These are phyloP conservation scores for Auriscalpium vulgare DNA, from an alignment of 768 basidiomycete genomes.

Conservation along the genomic window DNA sequence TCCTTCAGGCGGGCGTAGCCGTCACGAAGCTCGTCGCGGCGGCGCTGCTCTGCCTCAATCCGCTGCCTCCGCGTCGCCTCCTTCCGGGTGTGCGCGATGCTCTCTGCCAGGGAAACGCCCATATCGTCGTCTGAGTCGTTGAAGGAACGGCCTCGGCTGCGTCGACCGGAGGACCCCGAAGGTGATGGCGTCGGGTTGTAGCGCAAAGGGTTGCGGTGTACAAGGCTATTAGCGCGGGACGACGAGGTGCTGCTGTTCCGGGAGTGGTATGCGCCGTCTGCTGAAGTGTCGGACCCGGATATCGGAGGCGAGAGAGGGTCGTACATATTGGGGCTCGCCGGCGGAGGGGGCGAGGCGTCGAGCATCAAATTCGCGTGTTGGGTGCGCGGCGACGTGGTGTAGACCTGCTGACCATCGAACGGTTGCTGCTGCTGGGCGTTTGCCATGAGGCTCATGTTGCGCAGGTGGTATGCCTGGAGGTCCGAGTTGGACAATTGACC, in stretches of 20 bases:
- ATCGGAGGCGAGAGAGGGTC: conserved; percentile 80
- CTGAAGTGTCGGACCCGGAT: conserved; percentile 86
- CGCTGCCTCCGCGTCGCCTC: conserved; percentile 79
- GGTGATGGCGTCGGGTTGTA: conserved; percentile 83
- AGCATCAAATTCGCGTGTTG: conserved; percentile 14
- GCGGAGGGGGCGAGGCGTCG: conserved; percentile 47
- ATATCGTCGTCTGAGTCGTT: conserved; percentile 65
- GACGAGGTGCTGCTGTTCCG: conserved; percentile 73
- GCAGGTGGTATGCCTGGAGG: conserved; percentile 55
- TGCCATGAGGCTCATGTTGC: conserved; percentile 55
- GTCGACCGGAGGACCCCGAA: conserved; percentile 60
- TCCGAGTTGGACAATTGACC: conserved; percentile 59
- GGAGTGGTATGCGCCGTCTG: conserved; percentile 60
- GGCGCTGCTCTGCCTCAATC: conserved; percentile 85
- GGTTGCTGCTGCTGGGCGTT: conserved; percentile 50
- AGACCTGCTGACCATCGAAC: conserved; percentile 45
- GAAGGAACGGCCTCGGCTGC: conserved; percentile 55
- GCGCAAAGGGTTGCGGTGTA: conserved; percentile 60
- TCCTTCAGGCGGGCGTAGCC: conserved; percentile 86
- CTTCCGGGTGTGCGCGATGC: conserved; percentile 69
- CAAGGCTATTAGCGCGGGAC: conserved; percentile 67
- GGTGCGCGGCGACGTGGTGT: conserved; percentile 26
- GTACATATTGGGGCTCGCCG: conserved; percentile 72
- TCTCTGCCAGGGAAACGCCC: conserved; percentile 61
- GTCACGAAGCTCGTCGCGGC: conserved; percentile 84